Base-by-base conservation (phyloP, 1,284 basidiomycete genomes). In the Rhodotorula sp. region DNA sequence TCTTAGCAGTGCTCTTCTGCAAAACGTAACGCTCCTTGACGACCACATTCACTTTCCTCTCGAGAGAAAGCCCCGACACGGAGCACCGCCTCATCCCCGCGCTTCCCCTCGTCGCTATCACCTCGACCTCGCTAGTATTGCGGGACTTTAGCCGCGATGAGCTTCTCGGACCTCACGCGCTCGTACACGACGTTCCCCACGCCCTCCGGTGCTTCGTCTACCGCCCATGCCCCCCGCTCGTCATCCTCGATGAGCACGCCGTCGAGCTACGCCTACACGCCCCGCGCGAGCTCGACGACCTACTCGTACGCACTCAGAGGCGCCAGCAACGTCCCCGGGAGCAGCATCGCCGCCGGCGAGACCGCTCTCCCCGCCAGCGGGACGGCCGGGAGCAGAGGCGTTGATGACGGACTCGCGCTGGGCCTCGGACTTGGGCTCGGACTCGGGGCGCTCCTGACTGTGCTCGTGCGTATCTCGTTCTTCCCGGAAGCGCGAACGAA, bases 351-450 rank as follows among this genome's bases (percentile, higher is more conserved):
- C 6, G 66, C 66, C 3, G 55, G 50, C 10, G 46, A 46, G 36
- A 48, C 68, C 1, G 25, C 44, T 58, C n/a, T 9, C 50, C 13
- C 13, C 41, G 6, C 7, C 9, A 7, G 37, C 25, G 36, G 50
- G 27, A n/a, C 50, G 27, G 6, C 50, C 15, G 36, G 29, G 12
- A 32, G 32, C 10, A 27, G 41, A 19, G 61, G 61, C 5, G 46
- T 60, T 44, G 32, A 66, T 36, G 15, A 39, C 2, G 57, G 61
- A 1, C 54, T 71, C 29, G 70, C 70, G 19, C 57, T 68, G 0
- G 70, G 70, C 0, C 32, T 71, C 19, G 66, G 70, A 0, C 50
- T 68, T 25, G 70, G 70, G 6, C 29, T 71, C 3, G 70, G 70
- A 1, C 29, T 71, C 34, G 56, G 60, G 15, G 55, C 69, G 0